A percentile compares a stretch with the other conserved stretches of the same genome.
Evolutionary conservation across 805 yeast genomes (phyloP).

Genomic region (Candida suzukii): DNA sequence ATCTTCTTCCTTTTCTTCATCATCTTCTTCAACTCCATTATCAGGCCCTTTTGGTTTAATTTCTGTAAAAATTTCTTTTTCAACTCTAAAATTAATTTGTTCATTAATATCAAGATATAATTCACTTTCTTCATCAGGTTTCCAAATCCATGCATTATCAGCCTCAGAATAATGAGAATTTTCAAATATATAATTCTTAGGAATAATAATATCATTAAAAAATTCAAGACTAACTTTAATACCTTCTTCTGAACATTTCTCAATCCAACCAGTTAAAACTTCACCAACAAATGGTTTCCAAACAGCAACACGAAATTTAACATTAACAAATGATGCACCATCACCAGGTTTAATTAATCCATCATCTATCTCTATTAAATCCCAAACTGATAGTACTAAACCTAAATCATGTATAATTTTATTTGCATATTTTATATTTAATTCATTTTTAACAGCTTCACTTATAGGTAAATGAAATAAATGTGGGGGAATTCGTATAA

Average conservation of each 20-base stretch:
- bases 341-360: conserved; percentile 92
- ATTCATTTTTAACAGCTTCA: conserved; percentile 69
- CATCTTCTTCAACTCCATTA: conserved; percentile 26
- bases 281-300: conserved; percentile 96
- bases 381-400: conserved; percentile 79
- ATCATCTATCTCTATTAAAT: conserved; percentile 71
- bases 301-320: conserved; percentile 65
- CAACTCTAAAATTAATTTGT: conserved; percentile 84
- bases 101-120: conserved; percentile 86
- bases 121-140: conserved; percentile 60
- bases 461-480: conserved; percentile 67
- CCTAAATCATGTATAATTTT: conserved; percentile 82
- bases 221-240: conserved; percentile 78
- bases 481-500: conserved; percentile 84
- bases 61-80: conserved; percentile 79
- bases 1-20: conserved; percentile 18
- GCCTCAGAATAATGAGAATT: conserved; percentile 32
- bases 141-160: conserved; percentile 97
- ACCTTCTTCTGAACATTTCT: conserved; percentile 83
- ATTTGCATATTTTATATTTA: conserved; percentile 80
- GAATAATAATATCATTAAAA: conserved; percentile 89
- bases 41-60: conserved; percentile 72
- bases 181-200: conserved; percentile 76
- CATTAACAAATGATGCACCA: conserved; percentile 78
- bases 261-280: conserved; percentile 86